Evolutionary conservation across 352 stramenopile genomes (phyloP).

Genomic region (Phytophthora fragariaefolia): DNA sequence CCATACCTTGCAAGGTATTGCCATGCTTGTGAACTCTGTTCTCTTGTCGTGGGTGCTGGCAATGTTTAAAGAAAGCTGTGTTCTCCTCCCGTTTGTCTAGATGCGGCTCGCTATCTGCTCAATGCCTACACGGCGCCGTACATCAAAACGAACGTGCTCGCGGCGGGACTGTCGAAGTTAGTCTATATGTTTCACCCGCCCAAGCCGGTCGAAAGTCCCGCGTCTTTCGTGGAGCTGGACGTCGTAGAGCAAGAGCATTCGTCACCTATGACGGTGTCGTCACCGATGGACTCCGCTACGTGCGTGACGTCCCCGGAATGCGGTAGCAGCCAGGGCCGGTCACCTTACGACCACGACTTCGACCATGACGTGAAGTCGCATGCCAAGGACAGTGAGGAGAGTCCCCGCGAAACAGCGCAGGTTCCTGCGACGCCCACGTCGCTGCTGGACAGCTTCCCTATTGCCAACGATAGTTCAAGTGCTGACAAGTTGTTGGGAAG

Average conservation of each 20-base stretch:
- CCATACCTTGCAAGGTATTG: conserved; percentile 85
- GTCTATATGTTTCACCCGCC: conserved; percentile 76
- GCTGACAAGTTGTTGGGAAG: conserved; percentile 75
- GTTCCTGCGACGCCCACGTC: conserved; percentile 44
- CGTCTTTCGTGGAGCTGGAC: conserved; percentile 49
- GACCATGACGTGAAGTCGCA: conserved; percentile 69
- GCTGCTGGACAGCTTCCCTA: conserved; percentile 59
- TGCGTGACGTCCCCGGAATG: conserved; percentile 84
- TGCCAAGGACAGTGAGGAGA: conserved; percentile 56
- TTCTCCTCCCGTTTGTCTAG: conserved; percentile 66
- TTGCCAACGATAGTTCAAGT: conserved; percentile 80
- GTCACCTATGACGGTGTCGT: conserved; percentile 40
- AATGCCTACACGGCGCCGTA: conserved; percentile 81
- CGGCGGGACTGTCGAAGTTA: conserved; percentile 73
- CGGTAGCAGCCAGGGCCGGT: conserved; percentile 68
- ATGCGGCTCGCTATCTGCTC: conserved; percentile 81
- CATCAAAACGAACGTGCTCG: conserved; percentile 79
- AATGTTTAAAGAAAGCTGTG: conserved; percentile 72
- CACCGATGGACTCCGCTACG: conserved; percentile 65
- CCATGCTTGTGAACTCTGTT: conserved; percentile 46
- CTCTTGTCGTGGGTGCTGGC: conserved; percentile 48
- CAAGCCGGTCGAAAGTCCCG: conserved; percentile 61
- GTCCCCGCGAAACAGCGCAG: conserved; percentile 53
- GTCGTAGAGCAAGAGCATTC: conserved; percentile 53
- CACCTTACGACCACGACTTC: conserved; percentile 79